Base-by-base conservation (phyloP, 257 asterid species). In the Misopates orontium region DNA sequence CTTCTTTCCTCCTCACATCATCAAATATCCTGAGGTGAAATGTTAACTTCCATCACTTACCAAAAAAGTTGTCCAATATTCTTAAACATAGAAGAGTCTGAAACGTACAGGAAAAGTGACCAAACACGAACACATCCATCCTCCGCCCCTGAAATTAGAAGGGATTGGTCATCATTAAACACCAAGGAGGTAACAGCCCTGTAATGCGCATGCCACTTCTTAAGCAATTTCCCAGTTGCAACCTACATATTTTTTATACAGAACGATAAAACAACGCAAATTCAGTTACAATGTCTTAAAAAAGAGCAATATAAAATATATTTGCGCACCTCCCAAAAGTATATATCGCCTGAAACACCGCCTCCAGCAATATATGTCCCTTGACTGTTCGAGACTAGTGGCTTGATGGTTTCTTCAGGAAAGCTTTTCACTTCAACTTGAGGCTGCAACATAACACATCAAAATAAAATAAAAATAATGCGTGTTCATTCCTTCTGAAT, bases 251-350 rank as follows among this genome's bases (percentile, higher is more conserved):
- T 28, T 28, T 28, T 28, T 28, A 28, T 7, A 28, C 36, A 28
- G 36, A 28, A 58, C 23, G 52, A 44, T 0, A 4, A 49, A 57
- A 32, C 73, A 7, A 58, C 75, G n/a, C n/a, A n/a, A n/a, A n/a
- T n/a, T n/a, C n/a, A n/a, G n/a, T n/a, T n/a, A n/a, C n/a, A n/a
- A n/a, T n/a, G n/a, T n/a, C n/a, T n/a, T n/a, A n/a, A n/a, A n/a
- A n/a, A n/a, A n/a, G n/a, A n/a, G n/a, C n/a, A n/a, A n/a, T n/a
- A n/a, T n/a, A n/a, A n/a, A n/a, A n/a, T n/a, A n/a, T n/a, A n/a
- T n/a, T n/a, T n/a, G n/a, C n/a, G n/a, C 71, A 94, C 98, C 96
- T 94, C 96, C 99, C 99, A 94, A 67, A 91, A 69, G 69, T 82
- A 94, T 55, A 91, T 79, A 62, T 86, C 77, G 39, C 99, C 98